phyloP scores from a whole-genome alignment of 2,329 filamentous ascomycete genomes.

The Acrocalymma vagum region DNA sequence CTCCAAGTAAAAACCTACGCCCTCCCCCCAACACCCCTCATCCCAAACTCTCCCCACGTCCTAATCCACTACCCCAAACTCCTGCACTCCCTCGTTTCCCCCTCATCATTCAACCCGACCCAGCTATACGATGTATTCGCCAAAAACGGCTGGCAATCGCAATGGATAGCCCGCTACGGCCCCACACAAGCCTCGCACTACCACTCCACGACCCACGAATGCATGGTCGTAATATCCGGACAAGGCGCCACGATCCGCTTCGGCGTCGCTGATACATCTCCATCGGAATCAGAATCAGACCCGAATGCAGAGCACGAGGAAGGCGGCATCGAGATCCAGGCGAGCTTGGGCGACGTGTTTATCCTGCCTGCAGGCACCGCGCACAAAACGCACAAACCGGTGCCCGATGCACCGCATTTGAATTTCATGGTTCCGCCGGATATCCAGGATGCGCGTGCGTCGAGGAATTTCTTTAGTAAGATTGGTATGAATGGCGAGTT shows the following conservation, averaged over 20 bases:
- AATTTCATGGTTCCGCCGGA: conserved; percentile 56
- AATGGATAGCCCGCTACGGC: conserved; percentile 68
- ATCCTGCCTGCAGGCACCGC: conserved; percentile 65
- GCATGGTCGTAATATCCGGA: conserved; percentile 65
- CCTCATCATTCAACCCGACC: conserved; percentile 28
- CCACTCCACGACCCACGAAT: conserved; percentile 65
- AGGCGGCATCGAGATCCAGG: conserved; percentile 60
- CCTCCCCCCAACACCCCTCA: conserved; percentile 31
- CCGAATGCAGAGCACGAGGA: conserved; percentile 54
- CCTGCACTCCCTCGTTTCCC: conserved; percentile 37
- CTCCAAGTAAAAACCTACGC: conserved; percentile 32
- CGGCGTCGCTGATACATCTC: conserved; percentile 62
- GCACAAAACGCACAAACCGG: conserved; percentile 62
- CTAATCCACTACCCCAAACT: conserved; percentile 63
- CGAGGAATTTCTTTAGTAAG: conserved; percentile 43
- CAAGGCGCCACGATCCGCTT: conserved; percentile 62
- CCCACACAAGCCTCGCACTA: conserved; percentile 65
- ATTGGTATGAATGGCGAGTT: conserved; percentile 54
- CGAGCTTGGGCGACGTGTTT: conserved; percentile 64
- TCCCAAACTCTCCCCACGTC: conserved; percentile 56
- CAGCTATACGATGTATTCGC: conserved; percentile 56
- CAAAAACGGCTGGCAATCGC: conserved; percentile 60
- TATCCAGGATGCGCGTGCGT: conserved; percentile 24
- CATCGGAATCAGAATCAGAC: conserved; percentile 50
- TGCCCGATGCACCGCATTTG: conserved; percentile 46